A percentile compares a stretch with the other conserved stretches of the same genome.
Evolutionary conservation across 257 asterid genomes (phyloP).

Genomic region (Solanum tarapatanum): DNA sequence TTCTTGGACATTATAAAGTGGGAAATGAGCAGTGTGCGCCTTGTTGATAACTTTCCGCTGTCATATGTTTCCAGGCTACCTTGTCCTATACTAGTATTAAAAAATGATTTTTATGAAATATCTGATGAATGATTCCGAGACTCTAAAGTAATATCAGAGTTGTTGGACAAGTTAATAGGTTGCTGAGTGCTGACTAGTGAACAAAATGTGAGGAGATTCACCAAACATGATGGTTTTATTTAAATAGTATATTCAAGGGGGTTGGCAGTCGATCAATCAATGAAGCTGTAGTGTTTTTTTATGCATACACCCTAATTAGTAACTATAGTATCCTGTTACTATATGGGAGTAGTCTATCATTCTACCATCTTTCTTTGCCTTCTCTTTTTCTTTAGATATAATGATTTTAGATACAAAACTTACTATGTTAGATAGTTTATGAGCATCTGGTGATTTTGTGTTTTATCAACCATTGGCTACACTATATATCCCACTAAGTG

Average conservation of each 20-base stretch:
- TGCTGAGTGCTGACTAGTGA: neutral
- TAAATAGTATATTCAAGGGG: neutral
- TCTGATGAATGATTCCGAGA: neutral
- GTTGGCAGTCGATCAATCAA: neutral
- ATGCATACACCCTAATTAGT: neutral
- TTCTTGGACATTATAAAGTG: slow-evolving; percentile 16
- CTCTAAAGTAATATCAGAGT: neutral
- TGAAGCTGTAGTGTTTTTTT: neutral
- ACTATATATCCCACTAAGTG: neutral
- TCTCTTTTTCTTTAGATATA: neutral
- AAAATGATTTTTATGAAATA: neutral
- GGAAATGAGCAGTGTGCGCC: slow-evolving; percentile 19
- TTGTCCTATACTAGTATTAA: neutral
- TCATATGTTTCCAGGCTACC: slow-evolving; percentile 1
- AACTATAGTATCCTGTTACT: neutral
- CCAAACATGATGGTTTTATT: neutral
- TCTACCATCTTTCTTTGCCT: neutral
- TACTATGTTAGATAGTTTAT: neutral
- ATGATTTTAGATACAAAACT: neutral
- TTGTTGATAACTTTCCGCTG: neutral
- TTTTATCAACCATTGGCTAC: neutral
- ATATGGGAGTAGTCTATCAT: neutral
- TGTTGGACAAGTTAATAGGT: neutral
- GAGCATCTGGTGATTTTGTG: neutral
- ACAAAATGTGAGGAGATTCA: neutral